A percentile compares a stretch with the other conserved stretches of the same genome.
These are phyloP conservation scores for Aspergillus sp. DNA, from an alignment of 2,329 filamentous ascomycete species.

Conservation along the genomic window DNA sequence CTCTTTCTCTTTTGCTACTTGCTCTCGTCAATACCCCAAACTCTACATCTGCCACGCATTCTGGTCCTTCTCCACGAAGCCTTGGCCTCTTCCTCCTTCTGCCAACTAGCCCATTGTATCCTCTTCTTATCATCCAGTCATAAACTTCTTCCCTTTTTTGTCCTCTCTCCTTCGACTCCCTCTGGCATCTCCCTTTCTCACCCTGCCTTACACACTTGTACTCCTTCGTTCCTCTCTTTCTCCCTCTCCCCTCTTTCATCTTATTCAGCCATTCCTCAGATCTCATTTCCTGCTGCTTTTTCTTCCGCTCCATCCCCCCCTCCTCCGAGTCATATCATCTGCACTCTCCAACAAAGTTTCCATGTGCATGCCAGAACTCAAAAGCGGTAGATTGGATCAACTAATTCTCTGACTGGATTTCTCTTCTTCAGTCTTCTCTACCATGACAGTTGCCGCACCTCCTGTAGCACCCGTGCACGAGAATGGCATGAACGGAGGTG, in stretches of 20 bases:
- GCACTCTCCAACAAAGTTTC: not conserved
- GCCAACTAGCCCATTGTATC: slow-evolving; percentile 9
- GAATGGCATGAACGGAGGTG: slow-evolving; percentile 32
- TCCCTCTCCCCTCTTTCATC: not conserved
- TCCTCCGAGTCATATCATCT: slow-evolving; percentile 8
- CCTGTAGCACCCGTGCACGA: slow-evolving; percentile 39
- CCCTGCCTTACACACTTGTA: slow-evolving; percentile 5
- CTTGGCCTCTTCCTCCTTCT: slow-evolving; percentile 3
- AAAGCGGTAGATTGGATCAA: slow-evolving; percentile 4
- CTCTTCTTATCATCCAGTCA: slow-evolving; percentile 3
- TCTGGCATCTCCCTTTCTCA: slow-evolving; percentile 10
- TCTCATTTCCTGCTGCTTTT: slow-evolving; percentile 6
- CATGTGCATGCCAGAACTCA: slow-evolving; percentile 10
- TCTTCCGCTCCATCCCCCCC: slow-evolving; percentile 7
- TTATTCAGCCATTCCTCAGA: slow-evolving; percentile 1
- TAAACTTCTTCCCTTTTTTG: slow-evolving; percentile 1
- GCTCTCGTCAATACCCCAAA: slow-evolving; percentile 2
- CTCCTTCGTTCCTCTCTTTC: slow-evolving; percentile 2
- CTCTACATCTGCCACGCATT: slow-evolving; percentile 1
- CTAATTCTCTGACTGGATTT: slow-evolving; percentile 14
- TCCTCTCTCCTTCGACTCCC: slow-evolving; percentile 4
- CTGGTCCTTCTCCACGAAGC: slow-evolving; percentile 1
- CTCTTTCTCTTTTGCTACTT: not conserved
- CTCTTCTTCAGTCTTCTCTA: slow-evolving; percentile 13
- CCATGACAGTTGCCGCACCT: slow-evolving; percentile 40